Base-by-base conservation (phyloP, 1,284 basidiomycete species). In the Ustilago loliicola region DNA sequence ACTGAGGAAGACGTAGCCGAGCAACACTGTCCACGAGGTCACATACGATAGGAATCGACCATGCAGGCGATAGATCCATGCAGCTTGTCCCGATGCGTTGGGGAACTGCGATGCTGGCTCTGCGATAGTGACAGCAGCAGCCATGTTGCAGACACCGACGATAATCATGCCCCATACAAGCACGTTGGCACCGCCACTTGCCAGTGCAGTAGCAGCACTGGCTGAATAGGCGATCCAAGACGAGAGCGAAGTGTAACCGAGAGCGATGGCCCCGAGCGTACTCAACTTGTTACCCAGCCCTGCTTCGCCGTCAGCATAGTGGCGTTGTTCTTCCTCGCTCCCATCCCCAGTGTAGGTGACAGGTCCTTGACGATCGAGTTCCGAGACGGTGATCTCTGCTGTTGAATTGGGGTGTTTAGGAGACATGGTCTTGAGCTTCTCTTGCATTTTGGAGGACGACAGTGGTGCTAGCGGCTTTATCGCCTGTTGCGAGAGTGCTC, bases 141-240 rank as follows among this genome's bases (percentile, higher is more conserved):
- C 66, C 60, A 75, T 50, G 52, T 71, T 64, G 58, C 66, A 64
- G n/a, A 66, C n/a, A 17, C 57, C 62, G 5, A 58, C 56, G 34
- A 75, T 61, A 19, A 75, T 21, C 45, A 75, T 57, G 27, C 68
- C 72, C 55, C 58, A 76, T 29, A 76, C 59, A 29, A 72, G 61
- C 19, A 66, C 63, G n/a, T 76, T 76, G 47, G 69, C 61, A n/a
- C 73, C 73, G 25, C 69, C 73, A 34, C 54, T 59, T 3, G 67
- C 55, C 15, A 76, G 42, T 11, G 73, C 68, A 1, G 57, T 57
- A 3, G 73, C 73, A 8, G 51, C 51, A 29, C 36, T 53, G 5
- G 59, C 54, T 3, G 62, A 66, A 47, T 67, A 76, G 38, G 73
- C 73, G 19, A 63, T 62, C 73, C 73, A 76, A 11, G 73, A 63